These are phyloP conservation scores for Suhomyces ambrosiae DNA, from an alignment of 1,139 yeast species.

Conservation along the genomic window DNA sequence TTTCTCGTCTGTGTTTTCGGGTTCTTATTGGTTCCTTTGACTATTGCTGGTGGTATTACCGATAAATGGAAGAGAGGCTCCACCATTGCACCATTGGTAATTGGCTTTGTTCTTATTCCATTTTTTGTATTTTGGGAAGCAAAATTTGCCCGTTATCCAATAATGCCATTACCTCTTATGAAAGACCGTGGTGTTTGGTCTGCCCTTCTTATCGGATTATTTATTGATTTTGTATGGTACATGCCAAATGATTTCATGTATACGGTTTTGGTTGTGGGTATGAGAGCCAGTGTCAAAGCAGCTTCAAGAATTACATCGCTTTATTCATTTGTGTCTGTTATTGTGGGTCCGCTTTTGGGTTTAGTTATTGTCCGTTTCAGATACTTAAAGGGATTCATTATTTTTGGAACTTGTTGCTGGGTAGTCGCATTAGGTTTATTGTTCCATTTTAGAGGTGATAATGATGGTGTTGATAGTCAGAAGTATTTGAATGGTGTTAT, in stretches of 20 bases:
- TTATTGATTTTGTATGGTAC: slow-evolving; percentile 60
- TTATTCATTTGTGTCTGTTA: slow-evolving; percentile 65
- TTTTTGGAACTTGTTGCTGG: slow-evolving; percentile 59
- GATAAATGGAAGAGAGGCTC: slow-evolving; percentile 53
- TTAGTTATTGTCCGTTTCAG: slow-evolving; percentile 51
- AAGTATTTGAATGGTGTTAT: slow-evolving; percentile 54
- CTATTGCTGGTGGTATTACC: slow-evolving; percentile 59
- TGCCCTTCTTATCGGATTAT: slow-evolving; percentile 53
- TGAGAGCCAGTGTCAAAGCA: slow-evolving; percentile 56
- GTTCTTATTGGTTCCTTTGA: slow-evolving; percentile 54
- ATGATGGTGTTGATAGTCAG: slow-evolving; percentile 35
- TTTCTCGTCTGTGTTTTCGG: slow-evolving; percentile 55
- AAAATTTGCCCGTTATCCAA: slow-evolving; percentile 51
- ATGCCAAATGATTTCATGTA: slow-evolving; percentile 72
- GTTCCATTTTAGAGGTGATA: slow-evolving; percentile 58
- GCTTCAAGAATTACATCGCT: slow-evolving; percentile 68
- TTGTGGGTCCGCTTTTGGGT: slow-evolving; percentile 63
- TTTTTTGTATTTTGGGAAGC: slow-evolving; percentile 57
- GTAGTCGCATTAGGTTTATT: slow-evolving; percentile 60
- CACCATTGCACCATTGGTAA: slow-evolving; percentile 63
- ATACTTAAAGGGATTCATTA: slow-evolving; percentile 60
- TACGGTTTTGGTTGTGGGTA: slow-evolving; percentile 63
- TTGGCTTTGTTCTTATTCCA: slow-evolving; percentile 62
- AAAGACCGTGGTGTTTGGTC: slow-evolving; percentile 64
- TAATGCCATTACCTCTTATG: slow-evolving; percentile 57